Conservation (phyloP, 2,329 filamentous ascomycete species). For the Kalmusia sp. region DNA sequence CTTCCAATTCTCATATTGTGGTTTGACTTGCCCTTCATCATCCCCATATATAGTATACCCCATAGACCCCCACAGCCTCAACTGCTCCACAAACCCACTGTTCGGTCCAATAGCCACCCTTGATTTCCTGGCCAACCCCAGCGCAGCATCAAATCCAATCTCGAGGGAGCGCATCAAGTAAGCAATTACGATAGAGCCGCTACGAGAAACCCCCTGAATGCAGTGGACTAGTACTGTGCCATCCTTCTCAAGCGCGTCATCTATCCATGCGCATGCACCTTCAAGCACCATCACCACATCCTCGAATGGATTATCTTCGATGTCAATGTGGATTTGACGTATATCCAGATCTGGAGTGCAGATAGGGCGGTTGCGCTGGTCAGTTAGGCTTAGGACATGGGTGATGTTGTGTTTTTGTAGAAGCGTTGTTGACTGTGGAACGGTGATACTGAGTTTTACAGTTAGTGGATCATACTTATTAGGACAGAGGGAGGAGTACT, state of each 20-base stretch:
- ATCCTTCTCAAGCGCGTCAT: conserved; percentile 5
- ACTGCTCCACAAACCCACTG: conserved; percentile 22
- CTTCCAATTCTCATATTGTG: conserved; percentile 5
- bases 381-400: conserved; percentile 16
- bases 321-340: conserved; percentile 9
- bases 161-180: conserved; percentile 18
- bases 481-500: neutral
- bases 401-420: conserved; percentile 15
- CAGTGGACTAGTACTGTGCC: conserved; percentile 22
- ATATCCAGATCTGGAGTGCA: neutral
- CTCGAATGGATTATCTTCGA: conserved; percentile 20
- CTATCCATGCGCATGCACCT: conserved; percentile 15
- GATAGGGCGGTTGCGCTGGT: neutral
- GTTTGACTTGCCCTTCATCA: neutral
- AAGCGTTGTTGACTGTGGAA: neutral
- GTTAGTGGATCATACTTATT: neutral
- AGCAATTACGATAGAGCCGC: conserved; percentile 17
- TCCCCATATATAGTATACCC: conserved; percentile 2
- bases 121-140: conserved; percentile 8
- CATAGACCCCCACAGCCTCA: conserved; percentile 17
- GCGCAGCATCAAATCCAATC: conserved; percentile 13
- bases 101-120: conserved; percentile 14
- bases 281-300: conserved; percentile 17
- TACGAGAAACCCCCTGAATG: conserved; percentile 21
- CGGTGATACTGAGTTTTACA: conserved; percentile 11